Percentiles rank a stretch among this genome's conserved stretches.
Evolutionary conservation across 176 grass and related monocot genomes (phyloP).

Genomic region (Lolium perenne): DNA sequence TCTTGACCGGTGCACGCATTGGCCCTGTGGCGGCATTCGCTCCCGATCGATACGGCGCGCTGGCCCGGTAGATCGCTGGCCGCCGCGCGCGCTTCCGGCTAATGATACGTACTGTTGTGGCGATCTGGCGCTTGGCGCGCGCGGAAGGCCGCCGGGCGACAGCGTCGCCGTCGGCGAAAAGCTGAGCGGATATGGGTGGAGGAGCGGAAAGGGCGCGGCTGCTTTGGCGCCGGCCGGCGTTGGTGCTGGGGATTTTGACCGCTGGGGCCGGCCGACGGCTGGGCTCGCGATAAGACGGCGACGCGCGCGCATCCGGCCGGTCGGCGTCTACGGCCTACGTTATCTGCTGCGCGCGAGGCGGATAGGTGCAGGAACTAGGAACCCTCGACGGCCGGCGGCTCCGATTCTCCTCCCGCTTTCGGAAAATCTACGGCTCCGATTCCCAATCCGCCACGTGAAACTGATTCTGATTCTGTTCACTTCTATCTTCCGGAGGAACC

Average conservation of each 20-base stretch:
- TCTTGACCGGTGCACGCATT: background rate
- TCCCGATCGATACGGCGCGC: background rate
- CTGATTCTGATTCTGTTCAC: background rate
- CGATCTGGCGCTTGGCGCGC: background rate
- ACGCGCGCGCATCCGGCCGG: constrained; percentile 35
- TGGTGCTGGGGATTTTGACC: background rate
- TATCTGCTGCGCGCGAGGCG: constrained; percentile 36
- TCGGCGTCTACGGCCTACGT: background rate
- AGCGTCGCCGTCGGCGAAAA: constrained; percentile 49
- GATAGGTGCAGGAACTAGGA: background rate
- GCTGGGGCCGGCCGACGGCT: background rate
- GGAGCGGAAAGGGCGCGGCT: background rate
- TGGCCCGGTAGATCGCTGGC: background rate
- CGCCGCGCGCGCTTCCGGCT: background rate
- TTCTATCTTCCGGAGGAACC: too few relatives aligned
- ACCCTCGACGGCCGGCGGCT: background rate
- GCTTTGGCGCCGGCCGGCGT: constrained; percentile 11
- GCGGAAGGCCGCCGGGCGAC: constrained; percentile 13
- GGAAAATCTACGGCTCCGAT: background rate
- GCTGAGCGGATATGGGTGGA: background rate
- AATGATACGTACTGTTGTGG: background rate
- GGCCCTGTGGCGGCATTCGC: background rate
- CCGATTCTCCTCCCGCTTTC: background rate
- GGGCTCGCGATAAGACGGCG: constrained; percentile 52
- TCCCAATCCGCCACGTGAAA: background rate